Evolutionary conservation across 2,329 filamentous ascomycete genomes (phyloP), one percentile per base, ranked within the genome.

Genomic region (Penicillium oxalicum): DNA sequence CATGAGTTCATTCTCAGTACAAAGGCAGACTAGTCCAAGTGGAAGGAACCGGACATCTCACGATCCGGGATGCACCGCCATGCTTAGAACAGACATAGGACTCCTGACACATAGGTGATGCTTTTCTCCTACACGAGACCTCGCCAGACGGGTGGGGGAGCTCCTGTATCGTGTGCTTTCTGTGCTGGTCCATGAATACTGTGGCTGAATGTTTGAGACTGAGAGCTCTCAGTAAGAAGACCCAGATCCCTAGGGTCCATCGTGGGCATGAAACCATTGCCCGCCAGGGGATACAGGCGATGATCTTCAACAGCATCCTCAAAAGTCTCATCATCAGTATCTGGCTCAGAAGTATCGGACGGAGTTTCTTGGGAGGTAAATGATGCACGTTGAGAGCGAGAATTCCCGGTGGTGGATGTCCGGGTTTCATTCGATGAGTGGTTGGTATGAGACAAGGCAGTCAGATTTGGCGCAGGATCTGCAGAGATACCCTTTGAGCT

Each of bases 251-350:
- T 76, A 13, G 73, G 73, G 54, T 84, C 79, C 0, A 76, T 74
- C 5, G 77, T 74, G 18, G 85, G 61, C 25, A 73, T 76, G 27
- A 86, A 70, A 2, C 83, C 83, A 47, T 82, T 76, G 1, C 83
- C 83, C 5, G 82, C 72, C 53, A 77, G 77, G 0, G 82, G 82
- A 55, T 86, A 86, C 38, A 82, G 74, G 27, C 79, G 76, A 58
- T 82, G 81, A 40, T 78, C 77, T 33, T 73, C 70, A 40, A 81
- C 76, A 51, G 77, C 48, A 32, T 33, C 27, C n/a, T 63, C 62
- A 28, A 62, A 76, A n/a, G 71, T 67, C 40, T 74, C 74, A 40
- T 71, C 69, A 5, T 60, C 58, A 1, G 56, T 49, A 11, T 28
- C 47, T 1, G 50, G 35, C 27, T 40, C 55, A 9, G 66, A 66